Conservation (phyloP, 2,329 filamentous ascomycete species). For the Fusarium succisae region DNA sequence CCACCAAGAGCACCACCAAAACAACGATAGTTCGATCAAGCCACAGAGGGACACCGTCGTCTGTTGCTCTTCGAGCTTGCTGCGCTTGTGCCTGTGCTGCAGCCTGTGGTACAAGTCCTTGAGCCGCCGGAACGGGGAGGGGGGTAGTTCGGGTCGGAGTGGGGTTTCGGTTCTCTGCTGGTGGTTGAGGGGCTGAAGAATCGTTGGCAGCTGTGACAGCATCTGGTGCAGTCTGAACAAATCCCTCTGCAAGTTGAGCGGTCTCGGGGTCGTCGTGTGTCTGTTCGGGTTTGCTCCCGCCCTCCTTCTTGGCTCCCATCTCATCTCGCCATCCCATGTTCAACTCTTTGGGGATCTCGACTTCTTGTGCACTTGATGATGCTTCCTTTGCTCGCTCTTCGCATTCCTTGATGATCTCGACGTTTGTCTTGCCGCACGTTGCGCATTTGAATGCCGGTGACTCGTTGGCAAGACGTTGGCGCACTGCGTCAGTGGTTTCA, state of each 20-base stretch:
- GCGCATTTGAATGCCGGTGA: constrained; percentile 74
- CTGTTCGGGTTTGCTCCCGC: constrained; percentile 9
- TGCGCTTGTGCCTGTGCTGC: constrained; percentile 20
- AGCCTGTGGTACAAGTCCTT: constrained; percentile 11
- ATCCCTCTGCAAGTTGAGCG: constrained; percentile 65
- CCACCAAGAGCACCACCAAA: constrained; percentile 73
- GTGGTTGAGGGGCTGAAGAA: constrained; percentile 2
- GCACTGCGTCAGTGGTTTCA: constrained; percentile 74
- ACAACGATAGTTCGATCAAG: constrained; percentile 83
- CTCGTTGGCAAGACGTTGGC: constrained; percentile 74
- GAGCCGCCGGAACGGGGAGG: constrained; percentile 7
- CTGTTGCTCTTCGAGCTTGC: constrained; percentile 35
- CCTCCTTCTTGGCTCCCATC: constrained; percentile 56
- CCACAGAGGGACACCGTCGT: constrained; percentile 73
- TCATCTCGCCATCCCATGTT: constrained; percentile 79
- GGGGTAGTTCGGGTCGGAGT: constrained; percentile 25
- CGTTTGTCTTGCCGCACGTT: constrained; percentile 76
- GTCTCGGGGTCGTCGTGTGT: constrained; percentile 51
- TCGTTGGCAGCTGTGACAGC: not conserved
- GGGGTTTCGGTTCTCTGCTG: constrained; percentile 17
- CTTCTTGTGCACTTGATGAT: constrained; percentile 49
- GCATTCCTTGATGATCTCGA: constrained; percentile 77
- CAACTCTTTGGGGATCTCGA: constrained; percentile 64
- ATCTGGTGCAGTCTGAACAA: constrained; percentile 58
- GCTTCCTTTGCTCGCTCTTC: constrained; percentile 63